Conservation (phyloP, 495 filamentous ascomycete species). For the Rhizodiscina lignyota region DNA sequence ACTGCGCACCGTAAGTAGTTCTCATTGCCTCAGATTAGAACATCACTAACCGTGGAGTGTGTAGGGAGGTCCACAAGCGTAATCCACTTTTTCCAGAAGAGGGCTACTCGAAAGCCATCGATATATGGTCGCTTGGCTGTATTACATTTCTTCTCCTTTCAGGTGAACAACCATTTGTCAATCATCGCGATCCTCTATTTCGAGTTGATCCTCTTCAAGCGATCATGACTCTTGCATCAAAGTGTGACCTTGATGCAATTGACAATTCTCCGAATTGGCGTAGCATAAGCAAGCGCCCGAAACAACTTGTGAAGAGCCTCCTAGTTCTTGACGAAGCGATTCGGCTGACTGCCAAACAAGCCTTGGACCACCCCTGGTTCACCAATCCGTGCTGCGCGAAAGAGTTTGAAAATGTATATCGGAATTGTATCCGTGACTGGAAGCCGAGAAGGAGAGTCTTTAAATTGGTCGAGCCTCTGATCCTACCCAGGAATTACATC, state of each 20-base stretch:
- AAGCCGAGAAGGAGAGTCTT: slow-evolving; percentile 10
- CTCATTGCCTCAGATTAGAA: slow-evolving; percentile 6
- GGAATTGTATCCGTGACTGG: slow-evolving; percentile 33
- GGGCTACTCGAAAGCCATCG: slow-evolving; percentile 44
- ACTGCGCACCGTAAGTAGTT: slow-evolving; percentile 53
- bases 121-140: slow-evolving; percentile 47
- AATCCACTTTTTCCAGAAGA: slow-evolving; percentile 14
- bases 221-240: slow-evolving; percentile 12
- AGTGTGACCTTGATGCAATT: slow-evolving; percentile 21
- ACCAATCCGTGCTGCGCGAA: slow-evolving; percentile 22
- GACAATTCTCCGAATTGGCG: slow-evolving; percentile 21
- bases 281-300: slow-evolving; percentile 24
- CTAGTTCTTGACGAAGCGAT: slow-evolving; percentile 31
- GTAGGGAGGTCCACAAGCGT: slow-evolving; percentile 16
- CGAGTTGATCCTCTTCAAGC: slow-evolving; percentile 5
- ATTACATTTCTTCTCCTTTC: slow-evolving; percentile 35
- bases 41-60: slow-evolving; percentile 16
- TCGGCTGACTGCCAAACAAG: slow-evolving; percentile 37
- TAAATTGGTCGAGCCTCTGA: neutral
- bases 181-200: slow-evolving; percentile 9
- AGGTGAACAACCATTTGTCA: slow-evolving; percentile 26
- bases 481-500: no score
- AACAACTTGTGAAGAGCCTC: slow-evolving; percentile 37
- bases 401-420: slow-evolving; percentile 31
- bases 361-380: slow-evolving; percentile 45